Conservation (phyloP, 495 filamentous ascomycete genomes). For the Talaromyces nanjingensis region DNA sequence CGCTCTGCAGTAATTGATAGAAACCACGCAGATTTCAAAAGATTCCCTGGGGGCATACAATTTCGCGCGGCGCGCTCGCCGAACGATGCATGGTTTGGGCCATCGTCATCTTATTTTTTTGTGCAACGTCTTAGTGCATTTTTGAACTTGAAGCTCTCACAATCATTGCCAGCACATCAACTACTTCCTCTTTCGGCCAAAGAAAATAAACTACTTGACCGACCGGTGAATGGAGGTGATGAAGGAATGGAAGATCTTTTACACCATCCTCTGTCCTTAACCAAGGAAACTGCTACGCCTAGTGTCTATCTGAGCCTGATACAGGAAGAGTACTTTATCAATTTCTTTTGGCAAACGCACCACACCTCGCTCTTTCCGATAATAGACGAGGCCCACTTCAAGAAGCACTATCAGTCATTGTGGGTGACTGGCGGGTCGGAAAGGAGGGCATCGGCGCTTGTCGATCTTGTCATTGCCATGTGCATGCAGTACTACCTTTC, state of each 20-base stretch:
- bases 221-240: conserved; percentile 1
- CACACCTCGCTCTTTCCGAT: conserved; percentile 25
- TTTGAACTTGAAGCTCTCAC: conserved; percentile 24
- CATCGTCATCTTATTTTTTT: conserved; percentile 33
- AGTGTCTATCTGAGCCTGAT: conserved; percentile 15
- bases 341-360: conserved; percentile 41
- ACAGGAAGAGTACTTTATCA: conserved; percentile 44
- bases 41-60: conserved; percentile 18
- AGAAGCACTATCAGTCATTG: conserved; percentile 39
- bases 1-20: background rate
- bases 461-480: conserved; percentile 48
- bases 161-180: conserved; percentile 16
- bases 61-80: conserved; percentile 20
- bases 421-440: conserved; percentile 25
- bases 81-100: conserved; percentile 28
- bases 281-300: conserved; percentile 7
- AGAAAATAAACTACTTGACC: conserved; percentile 9
- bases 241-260: background rate
- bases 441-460: conserved; percentile 43
- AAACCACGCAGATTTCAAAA: conserved; percentile 11
- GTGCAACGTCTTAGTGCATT: conserved; percentile 27
- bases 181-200: conserved; percentile 15
- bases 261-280: background rate
- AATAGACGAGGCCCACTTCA: conserved; percentile 42
- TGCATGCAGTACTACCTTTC: conserved; percentile 45